Base-by-base conservation (phyloP, 2,329 filamentous ascomycete genomes). In the Ophiostoma populinum region DNA sequence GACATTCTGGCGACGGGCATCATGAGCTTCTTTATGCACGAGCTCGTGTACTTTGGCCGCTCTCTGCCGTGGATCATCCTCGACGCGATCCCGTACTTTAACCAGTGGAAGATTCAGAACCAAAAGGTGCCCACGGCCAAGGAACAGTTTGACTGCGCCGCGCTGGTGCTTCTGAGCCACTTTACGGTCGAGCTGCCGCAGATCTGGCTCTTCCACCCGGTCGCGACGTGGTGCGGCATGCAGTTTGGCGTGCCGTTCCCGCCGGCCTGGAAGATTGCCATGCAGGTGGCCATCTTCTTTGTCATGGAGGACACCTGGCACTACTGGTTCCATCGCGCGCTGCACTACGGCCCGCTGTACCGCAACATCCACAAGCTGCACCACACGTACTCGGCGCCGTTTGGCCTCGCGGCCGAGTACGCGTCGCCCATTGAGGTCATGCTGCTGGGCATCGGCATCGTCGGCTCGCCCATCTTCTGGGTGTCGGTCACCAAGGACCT, bases 181-280 rank as follows among this genome's bases (percentile, higher is more conserved):
- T 92, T 95, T 60, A 95, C 90, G 46, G 90, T 94, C 56, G 90
- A 98, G 60, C 72, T 98, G 24, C 90, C 90, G 42, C 90, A 95
- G 59, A 95, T 95, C 56, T 95, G 87, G 87, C 71, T 95, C 49
- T 98, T 98, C 70, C 90, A 98, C 64, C 90, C 90, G 20, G 73
- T 94, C 65, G 87, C 87, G 39, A 82, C 86, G 53, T 92, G 74
- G 59, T 86, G 83, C 54, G 90, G 90, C 49, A 78, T 98, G 58
- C 67, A 76, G 40, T 93, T 81, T 45, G 72, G 74, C 42, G 81
- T 93, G 32, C 90, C 87, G 8, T 98, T 98, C 65, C 90, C 90
- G 22, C 65, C 79, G 10, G 49, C 77, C 46, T 79, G 69, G 61
- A 94, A 76, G 51, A 95, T 98, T 67, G 79, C 78, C 44, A 74